Conservation (phyloP, 345 rosid genomes). For the Aethionema arabicum region DNA sequence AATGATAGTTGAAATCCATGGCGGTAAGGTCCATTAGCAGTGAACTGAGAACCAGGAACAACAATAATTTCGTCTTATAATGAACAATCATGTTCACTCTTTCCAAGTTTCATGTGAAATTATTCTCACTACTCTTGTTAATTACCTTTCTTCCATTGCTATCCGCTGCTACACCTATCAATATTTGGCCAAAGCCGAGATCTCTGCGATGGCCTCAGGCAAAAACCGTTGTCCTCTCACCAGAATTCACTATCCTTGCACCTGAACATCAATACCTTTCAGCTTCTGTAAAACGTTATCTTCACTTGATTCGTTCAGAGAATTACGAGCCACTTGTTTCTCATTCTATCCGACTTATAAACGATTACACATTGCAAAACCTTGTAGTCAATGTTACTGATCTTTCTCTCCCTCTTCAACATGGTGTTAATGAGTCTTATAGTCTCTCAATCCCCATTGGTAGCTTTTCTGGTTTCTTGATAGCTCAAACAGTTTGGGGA, state of each 20-base stretch:
- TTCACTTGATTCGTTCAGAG: conserved; percentile 45
- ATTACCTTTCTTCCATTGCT: conserved; percentile 15
- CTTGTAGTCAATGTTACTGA: conserved; percentile 49
- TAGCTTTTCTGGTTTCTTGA: conserved; percentile 38
- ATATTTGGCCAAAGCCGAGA: conserved; percentile 80
- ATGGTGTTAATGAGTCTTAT: conserved; percentile 75
- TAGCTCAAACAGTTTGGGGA: conserved; percentile 69
- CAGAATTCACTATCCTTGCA: conserved; percentile 48
- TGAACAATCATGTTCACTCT: conserved; percentile 16
- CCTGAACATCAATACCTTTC: conserved; percentile 54
- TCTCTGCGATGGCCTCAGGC: conserved; percentile 59
- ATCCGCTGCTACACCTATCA: conserved; percentile 33
- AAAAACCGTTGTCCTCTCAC: conserved; percentile 45
- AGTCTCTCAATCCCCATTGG: conserved; percentile 48
- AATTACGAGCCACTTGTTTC: conserved; percentile 46
- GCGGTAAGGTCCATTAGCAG: not conserved
- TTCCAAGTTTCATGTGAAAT: conserved; percentile 8
- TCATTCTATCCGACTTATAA: conserved; percentile 42
- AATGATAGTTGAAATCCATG: conserved; percentile 3
- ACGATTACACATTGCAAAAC: conserved; percentile 40
- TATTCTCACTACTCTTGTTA: conserved; percentile 18
- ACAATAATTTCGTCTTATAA: not conserved
- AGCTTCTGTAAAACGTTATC: conserved; percentile 54
- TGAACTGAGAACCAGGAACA: conserved; percentile 20
- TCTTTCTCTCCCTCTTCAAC: conserved; percentile 53